Percentiles rank a stretch among this genome's conserved stretches.
Conservation (phyloP, 2,329 filamentous ascomycete genomes). For the Aspergillus calidoustus region DNA sequence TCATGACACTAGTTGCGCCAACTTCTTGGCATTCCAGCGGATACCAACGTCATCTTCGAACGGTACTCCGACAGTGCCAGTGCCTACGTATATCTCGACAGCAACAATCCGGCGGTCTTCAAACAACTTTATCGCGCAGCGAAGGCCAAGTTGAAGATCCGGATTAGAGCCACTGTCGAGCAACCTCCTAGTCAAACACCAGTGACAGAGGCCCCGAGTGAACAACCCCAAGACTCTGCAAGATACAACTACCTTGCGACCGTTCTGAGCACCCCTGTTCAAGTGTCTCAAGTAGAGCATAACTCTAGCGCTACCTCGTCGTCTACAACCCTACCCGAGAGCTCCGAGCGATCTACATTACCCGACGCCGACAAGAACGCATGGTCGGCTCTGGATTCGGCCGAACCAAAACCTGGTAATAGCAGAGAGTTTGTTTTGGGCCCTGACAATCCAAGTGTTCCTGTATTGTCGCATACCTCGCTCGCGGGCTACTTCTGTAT, state of each 20-base stretch:
- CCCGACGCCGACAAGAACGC: conserved; percentile 15
- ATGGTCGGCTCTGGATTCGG: conserved; percentile 12
- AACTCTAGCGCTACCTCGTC: conserved; percentile 16
- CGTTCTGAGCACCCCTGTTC: conserved; percentile 41
- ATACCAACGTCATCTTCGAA: conserved; percentile 73
- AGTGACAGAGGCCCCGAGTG: conserved; percentile 18
- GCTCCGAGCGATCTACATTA: conserved; percentile 11
- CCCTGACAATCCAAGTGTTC: conserved; percentile 34
- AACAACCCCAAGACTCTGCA: conserved; percentile 26
- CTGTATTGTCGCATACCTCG: conserved; percentile 40
- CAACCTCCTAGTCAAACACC: conserved; percentile 23
- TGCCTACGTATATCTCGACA: conserved; percentile 78
- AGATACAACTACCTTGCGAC: conserved; percentile 49
- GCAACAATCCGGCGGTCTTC: conserved; percentile 79
- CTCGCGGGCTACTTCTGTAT: conserved; percentile 69
- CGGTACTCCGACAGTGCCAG: conserved; percentile 93
- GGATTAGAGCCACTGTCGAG: conserved; percentile 70
- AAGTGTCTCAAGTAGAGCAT: conserved; percentile 23
- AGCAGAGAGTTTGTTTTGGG: conserved; percentile 35
- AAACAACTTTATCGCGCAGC: conserved; percentile 96
- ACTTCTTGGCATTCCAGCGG: conserved; percentile 67
- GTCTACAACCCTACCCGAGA: conserved; percentile 14
- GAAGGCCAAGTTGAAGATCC: conserved; percentile 97
- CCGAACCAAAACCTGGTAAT: conserved; percentile 21
- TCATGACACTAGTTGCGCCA: conserved; percentile 65